Evolutionary conservation across 2,329 filamentous ascomycete genomes (phyloP), one percentile per base, ranked within the genome.

Genomic region (Aspergillus piperis): DNA sequence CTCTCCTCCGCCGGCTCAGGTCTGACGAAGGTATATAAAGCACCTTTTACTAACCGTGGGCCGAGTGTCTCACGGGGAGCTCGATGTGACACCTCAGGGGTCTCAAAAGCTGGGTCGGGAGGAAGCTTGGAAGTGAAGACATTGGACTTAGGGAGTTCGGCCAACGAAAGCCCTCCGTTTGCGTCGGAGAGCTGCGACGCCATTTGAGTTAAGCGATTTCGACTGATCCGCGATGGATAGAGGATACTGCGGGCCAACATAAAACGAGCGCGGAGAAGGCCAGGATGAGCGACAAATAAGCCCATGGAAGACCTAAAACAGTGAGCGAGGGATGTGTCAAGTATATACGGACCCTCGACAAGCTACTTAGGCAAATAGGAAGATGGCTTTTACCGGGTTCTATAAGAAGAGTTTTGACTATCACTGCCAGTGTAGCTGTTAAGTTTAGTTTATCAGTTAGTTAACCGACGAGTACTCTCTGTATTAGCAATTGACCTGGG

Each of bases 11-110:
- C 84, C 19, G 82, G 77, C 69, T 94, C 90, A 0, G 95, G 95
- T 3, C 92, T 87, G 19, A 99, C 92, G 82, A 89, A 99, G 8
- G 93, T 96, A 78, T 91, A 99, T 54, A 94, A 78, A 3, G 95
- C 94, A 61, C 88, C 86, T 72, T 89, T 91, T 42, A 99, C 95
- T 74, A 92, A 83, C 52, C 93, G 89, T 15, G 95, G 94, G 0
- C 85, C 84, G 52, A 98, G 88, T 38, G 88, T 80, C 59, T 89
- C 84, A 69, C 94, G 87, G 1, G 92, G 89, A 0, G 91, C 92
- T 67, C 86, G 84, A 76, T 98, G 91, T 0, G 94, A 97, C 61
- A 84, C 84, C 62, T 87, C 84, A 0, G 95, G 92, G 0, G 92
- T 96, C 15, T 92, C 88, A 72, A 90, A 96, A 27, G 85, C 78